phyloP scores from a whole-genome alignment of 331 rosid species.

The Rhamnella rubrinervis region DNA sequence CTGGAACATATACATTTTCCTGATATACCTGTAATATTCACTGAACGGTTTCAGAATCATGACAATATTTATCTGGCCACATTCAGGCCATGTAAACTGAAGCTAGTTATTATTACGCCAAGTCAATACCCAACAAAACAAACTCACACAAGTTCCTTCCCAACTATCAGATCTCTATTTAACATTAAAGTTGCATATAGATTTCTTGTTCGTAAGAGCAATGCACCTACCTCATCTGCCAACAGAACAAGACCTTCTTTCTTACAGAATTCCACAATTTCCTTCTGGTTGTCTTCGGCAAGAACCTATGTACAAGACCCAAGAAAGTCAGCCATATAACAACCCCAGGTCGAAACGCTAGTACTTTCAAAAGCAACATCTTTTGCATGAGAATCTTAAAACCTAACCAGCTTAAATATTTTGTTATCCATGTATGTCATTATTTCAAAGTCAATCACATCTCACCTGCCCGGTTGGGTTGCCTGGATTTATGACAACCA shows the following conservation, averaged over 20 bases:
- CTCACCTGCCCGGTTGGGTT: constrained; percentile 98
- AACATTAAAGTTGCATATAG: not conserved
- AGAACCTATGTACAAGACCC: constrained; percentile 62
- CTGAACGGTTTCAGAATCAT: constrained; percentile 1
- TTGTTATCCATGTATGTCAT: not conserved
- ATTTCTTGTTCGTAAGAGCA: constrained; percentile 3
- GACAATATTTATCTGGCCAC: constrained; percentile 1
- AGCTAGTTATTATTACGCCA: not conserved
- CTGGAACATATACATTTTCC: constrained; percentile 83
- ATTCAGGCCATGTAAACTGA: constrained; percentile 4
- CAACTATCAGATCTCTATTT: not conserved
- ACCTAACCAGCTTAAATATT: not conserved
- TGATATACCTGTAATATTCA: constrained; percentile 77
- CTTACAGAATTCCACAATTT: constrained; percentile 83
- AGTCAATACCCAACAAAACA: not conserved
- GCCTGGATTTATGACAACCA: constrained; percentile 95
- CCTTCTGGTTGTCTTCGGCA: constrained; percentile 70
- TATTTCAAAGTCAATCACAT: constrained; percentile 8
- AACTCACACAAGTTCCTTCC: too few species aligned
- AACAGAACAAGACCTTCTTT: constrained; percentile 83
- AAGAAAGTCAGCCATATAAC: constrained; percentile 13
- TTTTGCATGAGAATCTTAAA: not conserved
- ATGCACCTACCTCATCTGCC: constrained; percentile 83
- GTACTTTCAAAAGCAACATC: constrained; percentile 6
- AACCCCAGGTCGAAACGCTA: constrained; percentile 14